A percentile compares a stretch with the other conserved stretches of the same genome.
Conservation (phyloP, 495 filamentous ascomycete genomes). For the Aspergillus asperescens region DNA sequence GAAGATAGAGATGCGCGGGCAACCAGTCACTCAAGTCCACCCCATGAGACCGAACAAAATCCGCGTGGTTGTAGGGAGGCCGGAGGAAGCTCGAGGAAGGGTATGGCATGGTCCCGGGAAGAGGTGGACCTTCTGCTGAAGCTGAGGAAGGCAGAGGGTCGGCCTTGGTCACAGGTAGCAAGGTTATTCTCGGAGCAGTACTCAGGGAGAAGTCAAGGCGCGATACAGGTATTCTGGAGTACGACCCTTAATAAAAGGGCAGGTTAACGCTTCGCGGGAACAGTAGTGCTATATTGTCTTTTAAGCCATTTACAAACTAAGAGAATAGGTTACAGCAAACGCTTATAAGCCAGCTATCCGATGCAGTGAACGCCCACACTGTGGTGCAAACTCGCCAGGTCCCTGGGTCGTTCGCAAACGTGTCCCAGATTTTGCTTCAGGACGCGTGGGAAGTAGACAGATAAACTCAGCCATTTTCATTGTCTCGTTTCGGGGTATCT, state of each 20-base stretch:
- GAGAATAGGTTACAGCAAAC: too few species aligned
- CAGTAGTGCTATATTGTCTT: neutral
- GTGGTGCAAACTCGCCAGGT: too few species aligned
- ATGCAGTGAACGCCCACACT: too few species aligned
- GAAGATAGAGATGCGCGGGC: slow-evolving; percentile 7
- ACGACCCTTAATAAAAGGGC: slow-evolving; percentile 16
- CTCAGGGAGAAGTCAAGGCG: slow-evolving; percentile 17
- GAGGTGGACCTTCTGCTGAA: slow-evolving; percentile 21
- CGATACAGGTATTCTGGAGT: slow-evolving; percentile 24
- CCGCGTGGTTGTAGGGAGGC: neutral
- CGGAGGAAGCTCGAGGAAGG: slow-evolving; percentile 15
- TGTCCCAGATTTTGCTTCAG: too few species aligned
- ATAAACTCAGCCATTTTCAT: too few species aligned
- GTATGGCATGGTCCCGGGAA: slow-evolving; percentile 19
- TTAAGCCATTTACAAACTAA: too few species aligned
- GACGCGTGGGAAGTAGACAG: too few species aligned
- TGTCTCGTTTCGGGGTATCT: too few species aligned
- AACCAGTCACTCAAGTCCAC: slow-evolving; percentile 7
- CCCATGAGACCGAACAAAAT: neutral
- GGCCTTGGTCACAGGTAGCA: slow-evolving; percentile 21
- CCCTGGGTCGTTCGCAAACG: too few species aligned
- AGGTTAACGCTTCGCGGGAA: slow-evolving; percentile 4
- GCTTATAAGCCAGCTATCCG: too few species aligned
- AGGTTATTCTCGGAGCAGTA: slow-evolving; percentile 21
- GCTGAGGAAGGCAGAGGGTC: slow-evolving; percentile 20